phyloP scores from a whole-genome alignment of 208 protist species.

The Leishmania lainsoni region DNA sequence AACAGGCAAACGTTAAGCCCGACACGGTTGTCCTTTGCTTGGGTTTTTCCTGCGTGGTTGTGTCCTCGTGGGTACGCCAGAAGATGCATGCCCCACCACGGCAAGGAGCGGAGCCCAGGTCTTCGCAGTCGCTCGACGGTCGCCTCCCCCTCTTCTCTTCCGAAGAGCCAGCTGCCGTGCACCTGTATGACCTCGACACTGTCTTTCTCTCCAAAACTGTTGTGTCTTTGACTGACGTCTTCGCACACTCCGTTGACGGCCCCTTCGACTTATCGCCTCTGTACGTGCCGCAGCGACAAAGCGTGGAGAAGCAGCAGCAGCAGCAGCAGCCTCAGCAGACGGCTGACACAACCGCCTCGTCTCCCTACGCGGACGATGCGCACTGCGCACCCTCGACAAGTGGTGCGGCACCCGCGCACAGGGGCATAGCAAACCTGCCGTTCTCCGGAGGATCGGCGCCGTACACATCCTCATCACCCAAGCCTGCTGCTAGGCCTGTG shows the following conservation, averaged over 20 bases:
- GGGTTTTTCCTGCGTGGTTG: background rate
- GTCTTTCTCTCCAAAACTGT: constrained; percentile 47
- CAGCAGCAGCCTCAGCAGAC: background rate
- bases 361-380: background rate
- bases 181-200: constrained; percentile 33
- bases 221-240: constrained; percentile 27
- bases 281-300: background rate
- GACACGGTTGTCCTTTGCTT: background rate
- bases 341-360: background rate
- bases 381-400: background rate
- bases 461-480: constrained; percentile 13
- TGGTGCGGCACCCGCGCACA: background rate
- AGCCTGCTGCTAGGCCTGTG: background rate
- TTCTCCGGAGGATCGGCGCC: constrained; percentile 24
- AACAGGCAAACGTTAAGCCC: background rate
- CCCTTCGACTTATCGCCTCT: constrained; percentile 23
- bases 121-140: background rate
- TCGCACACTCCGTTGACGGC: constrained; percentile 13
- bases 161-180: constrained; percentile 21
- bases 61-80: background rate
- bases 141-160: background rate
- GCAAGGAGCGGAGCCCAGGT: background rate
- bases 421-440: background rate
- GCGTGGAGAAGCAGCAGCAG: background rate
- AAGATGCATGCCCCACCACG: background rate